phyloP scores from a whole-genome alignment of 2,329 filamentous ascomycete species.

The Orbilia javanica region DNA sequence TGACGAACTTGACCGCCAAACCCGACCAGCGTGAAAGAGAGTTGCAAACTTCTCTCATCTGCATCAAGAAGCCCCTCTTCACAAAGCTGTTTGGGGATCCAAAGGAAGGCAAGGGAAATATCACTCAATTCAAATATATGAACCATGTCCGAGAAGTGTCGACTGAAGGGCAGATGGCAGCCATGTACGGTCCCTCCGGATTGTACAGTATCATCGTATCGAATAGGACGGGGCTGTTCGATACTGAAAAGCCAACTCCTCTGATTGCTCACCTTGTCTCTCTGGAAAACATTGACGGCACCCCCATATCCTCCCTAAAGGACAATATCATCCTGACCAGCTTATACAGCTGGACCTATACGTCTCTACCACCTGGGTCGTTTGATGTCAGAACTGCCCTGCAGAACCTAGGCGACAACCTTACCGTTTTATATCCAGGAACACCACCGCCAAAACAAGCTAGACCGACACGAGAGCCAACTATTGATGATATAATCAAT shows the following conservation, averaged over 20 bases:
- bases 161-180: constrained; percentile 64
- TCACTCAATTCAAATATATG: constrained; percentile 62
- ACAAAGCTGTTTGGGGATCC: constrained; percentile 60
- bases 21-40: neutral
- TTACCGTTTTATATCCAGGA: constrained; percentile 24
- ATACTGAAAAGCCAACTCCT: constrained; percentile 60
- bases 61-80: constrained; percentile 62
- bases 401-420: constrained; percentile 60
- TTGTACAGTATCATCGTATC: constrained; percentile 64
- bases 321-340: constrained; percentile 64
- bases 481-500: constrained; percentile 3
- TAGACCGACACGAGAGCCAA: neutral
- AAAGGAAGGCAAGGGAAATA: constrained; percentile 37
- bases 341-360: constrained; percentile 66
- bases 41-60: constrained; percentile 60
- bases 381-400: constrained; percentile 64
- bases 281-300: constrained; percentile 64
- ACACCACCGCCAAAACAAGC: constrained; percentile 1
- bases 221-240: constrained; percentile 63
- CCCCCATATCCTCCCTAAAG: constrained; percentile 55
- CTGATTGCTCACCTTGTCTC: constrained; percentile 65
- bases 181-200: constrained; percentile 63
- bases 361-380: constrained; percentile 62
- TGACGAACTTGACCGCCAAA: constrained; percentile 52
- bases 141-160: constrained; percentile 66